These are phyloP conservation scores for Hirsutella thompsonii DNA, from an alignment of 2,329 filamentous ascomycete species.

Conservation along the genomic window DNA sequence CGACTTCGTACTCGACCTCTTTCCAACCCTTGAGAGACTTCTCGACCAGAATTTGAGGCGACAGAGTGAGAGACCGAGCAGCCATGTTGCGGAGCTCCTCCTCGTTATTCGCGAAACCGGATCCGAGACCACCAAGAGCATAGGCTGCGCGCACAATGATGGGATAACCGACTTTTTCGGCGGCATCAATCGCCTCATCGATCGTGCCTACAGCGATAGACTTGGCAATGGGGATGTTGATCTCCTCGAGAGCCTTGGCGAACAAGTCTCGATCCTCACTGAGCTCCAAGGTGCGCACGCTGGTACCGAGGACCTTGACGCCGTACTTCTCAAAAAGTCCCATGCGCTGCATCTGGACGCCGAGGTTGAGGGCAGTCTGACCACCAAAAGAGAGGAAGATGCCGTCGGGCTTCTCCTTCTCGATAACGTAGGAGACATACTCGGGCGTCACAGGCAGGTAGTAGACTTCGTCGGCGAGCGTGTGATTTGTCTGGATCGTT, in stretches of 20 bases:
- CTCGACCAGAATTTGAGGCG: conserved; percentile 93
- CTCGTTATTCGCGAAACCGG: conserved; percentile 86
- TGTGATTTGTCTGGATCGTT: conserved; percentile 95
- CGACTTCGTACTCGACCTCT: conserved; percentile 97
- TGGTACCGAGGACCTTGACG: conserved; percentile 91
- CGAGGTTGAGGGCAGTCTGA: conserved; percentile 91
- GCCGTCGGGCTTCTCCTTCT: conserved; percentile 88
- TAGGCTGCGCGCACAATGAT: conserved; percentile 98
- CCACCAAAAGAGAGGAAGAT: conserved; percentile 97
- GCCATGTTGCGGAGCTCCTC: conserved; percentile 92
- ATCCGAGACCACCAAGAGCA: conserved; percentile 88
- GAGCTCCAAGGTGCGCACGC: conserved; percentile 84
- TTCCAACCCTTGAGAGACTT: conserved; percentile 99
- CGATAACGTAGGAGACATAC: conserved; percentile 95
- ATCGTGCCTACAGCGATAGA: conserved; percentile 86
- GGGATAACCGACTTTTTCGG: conserved; percentile 79
- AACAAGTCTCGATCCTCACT: conserved; percentile 95
- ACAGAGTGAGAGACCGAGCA: conserved; percentile 81
- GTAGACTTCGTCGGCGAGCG: conserved; percentile 93
- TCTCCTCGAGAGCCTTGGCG: conserved; percentile 89
- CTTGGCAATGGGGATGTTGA: conserved; percentile 93
- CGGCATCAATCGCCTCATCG: conserved; percentile 83
- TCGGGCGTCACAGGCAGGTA: conserved; percentile 95
- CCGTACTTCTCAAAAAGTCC: conserved; percentile 92
- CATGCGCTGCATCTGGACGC: conserved; percentile 94